phyloP scores from a whole-genome alignment of 2,329 filamentous ascomycete species.

The Calonectria pseudoturangicola region DNA sequence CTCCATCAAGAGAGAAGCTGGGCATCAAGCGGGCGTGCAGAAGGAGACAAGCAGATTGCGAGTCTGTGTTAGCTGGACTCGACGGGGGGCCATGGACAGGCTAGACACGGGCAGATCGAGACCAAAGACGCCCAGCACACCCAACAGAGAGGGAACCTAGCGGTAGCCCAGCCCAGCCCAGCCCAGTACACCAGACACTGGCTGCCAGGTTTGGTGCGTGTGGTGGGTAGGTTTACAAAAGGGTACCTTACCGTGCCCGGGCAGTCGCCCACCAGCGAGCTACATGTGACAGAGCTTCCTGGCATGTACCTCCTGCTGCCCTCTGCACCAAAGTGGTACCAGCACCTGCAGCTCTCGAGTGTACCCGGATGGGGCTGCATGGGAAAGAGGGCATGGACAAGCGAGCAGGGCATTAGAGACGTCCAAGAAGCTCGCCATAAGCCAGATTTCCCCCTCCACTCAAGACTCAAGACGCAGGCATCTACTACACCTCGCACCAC shows the following conservation, averaged over 20 bases:
- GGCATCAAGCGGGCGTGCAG: neutral
- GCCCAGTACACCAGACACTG: conserved; percentile 27
- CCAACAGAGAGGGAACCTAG: conserved; percentile 36
- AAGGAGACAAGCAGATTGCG: conserved; percentile 34
- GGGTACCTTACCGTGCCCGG: conserved; percentile 12
- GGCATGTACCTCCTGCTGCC: neutral
- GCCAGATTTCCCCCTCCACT: conserved; percentile 32
- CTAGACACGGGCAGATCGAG: conserved; percentile 36
- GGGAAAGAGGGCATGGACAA: conserved; percentile 44
- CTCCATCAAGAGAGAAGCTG: conserved; percentile 12
- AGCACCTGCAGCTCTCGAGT: conserved; percentile 43
- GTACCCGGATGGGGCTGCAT: conserved; percentile 37
- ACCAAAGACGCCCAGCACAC: conserved; percentile 33
- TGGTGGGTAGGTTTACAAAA: conserved; percentile 31
- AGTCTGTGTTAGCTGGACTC: conserved; percentile 22
- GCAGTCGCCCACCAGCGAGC: neutral
- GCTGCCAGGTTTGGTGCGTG: conserved; percentile 34
- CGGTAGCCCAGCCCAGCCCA: conserved; percentile 33
- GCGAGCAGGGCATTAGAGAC: conserved; percentile 51
- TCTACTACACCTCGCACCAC: conserved; percentile 18
- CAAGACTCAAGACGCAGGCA: neutral
- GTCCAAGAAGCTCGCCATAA: conserved; percentile 32
- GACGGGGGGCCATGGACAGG: conserved; percentile 11
- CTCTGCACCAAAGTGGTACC: neutral
- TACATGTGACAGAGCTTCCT: conserved; percentile 35